These are phyloP conservation scores for Linnemannia schmuckeri DNA, from an alignment of 192 early-diverging fungal genomes.

Conservation along the genomic window DNA sequence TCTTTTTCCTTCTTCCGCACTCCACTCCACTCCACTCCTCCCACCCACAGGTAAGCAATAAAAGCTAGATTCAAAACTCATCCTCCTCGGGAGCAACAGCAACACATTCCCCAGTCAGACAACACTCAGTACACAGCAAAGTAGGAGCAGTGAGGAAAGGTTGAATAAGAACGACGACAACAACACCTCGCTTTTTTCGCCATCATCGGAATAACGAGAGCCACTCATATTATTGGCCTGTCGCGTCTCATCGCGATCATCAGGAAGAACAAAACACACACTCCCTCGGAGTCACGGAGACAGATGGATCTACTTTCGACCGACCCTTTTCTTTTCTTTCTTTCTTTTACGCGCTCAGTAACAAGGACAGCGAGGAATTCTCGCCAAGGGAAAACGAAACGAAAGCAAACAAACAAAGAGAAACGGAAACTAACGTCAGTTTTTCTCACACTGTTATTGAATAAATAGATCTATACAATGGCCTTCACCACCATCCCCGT, in stretches of 20 bases:
- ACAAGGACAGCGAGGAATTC: not conserved
- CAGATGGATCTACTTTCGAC: not conserved
- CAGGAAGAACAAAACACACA: not conserved
- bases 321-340: not conserved
- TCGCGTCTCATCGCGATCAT: conserved; percentile 10
- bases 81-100: not conserved
- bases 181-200: not conserved
- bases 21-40: not conserved
- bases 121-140: not conserved
- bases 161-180: not conserved
- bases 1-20: conserved; percentile 20
- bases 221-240: not conserved
- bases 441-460: not conserved
- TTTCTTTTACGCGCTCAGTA: not conserved
- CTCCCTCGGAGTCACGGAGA: not conserved
- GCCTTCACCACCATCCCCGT: conserved; percentile 69
- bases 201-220: not conserved
- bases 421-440: not conserved
- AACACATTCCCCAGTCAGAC: not conserved
- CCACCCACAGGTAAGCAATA: not conserved
- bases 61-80: not conserved
- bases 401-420: not conserved
- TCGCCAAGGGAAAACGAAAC: not conserved
- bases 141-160: not conserved
- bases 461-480: conserved; percentile 16